These are phyloP conservation scores for Xylariales sp. DNA, from an alignment of 2,329 filamentous ascomycete genomes.

Conservation along the genomic window DNA sequence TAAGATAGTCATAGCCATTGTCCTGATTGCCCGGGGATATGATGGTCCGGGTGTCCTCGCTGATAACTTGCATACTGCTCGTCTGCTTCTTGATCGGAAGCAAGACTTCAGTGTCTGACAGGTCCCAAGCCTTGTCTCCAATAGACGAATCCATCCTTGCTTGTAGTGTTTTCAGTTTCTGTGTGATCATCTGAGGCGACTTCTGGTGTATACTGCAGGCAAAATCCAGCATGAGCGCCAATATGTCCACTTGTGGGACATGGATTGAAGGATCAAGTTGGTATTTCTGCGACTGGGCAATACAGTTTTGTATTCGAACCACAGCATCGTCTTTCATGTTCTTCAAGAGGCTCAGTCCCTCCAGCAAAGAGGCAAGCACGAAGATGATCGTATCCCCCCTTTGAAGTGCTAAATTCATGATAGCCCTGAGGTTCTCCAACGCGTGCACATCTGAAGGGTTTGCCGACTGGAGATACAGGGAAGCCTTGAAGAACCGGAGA, in stretches of 20 bases:
- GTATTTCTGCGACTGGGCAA: conserved; percentile 68
- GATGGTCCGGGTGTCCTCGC: conserved; percentile 51
- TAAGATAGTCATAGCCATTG: conserved; percentile 48
- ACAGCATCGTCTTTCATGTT: conserved; percentile 59
- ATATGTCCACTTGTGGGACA: conserved; percentile 61
- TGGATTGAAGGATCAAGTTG: conserved; percentile 61
- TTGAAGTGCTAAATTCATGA: conserved; percentile 54
- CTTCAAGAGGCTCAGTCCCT: conserved; percentile 65
- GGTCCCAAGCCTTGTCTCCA: conserved; percentile 38
- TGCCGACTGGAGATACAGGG: conserved; percentile 60
- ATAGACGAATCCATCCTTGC: conserved; percentile 54
- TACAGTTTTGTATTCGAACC: conserved; percentile 66
- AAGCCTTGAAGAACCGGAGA: conserved; percentile 68
- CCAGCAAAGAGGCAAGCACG: conserved; percentile 61
- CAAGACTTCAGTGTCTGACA: conserved; percentile 43
- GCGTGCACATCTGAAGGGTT: conserved; percentile 58
- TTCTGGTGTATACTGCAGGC: conserved; percentile 64
- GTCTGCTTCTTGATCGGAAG: conserved; percentile 52
- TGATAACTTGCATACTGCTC: conserved; percentile 46
- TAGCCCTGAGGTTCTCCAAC: conserved; percentile 64
- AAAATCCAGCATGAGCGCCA: conserved; percentile 66
- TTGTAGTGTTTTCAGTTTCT: conserved; percentile 61
- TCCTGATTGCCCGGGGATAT: conserved; percentile 42
- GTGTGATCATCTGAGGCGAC: conserved; percentile 47
- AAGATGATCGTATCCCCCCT: conserved; percentile 60